phyloP scores from a whole-genome alignment of 2,329 filamentous ascomycete genomes.

The Ascochyta clinopodiicola region DNA sequence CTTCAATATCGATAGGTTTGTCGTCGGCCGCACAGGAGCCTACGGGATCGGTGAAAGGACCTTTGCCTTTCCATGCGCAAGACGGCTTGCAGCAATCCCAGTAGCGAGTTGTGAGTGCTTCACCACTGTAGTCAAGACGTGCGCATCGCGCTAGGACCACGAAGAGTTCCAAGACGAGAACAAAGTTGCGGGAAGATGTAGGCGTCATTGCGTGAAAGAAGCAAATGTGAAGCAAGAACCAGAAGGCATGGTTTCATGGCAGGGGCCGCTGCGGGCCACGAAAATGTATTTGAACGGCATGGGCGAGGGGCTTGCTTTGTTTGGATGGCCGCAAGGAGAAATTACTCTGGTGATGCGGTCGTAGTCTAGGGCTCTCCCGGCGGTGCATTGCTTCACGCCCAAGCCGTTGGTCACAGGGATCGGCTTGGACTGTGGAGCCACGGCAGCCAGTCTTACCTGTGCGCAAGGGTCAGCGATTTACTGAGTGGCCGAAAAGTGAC shows the following conservation, averaged over 20 bases:
- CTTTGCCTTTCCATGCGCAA: conserved; percentile 67
- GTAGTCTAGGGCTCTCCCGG: conserved; percentile 6
- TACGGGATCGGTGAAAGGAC: conserved; percentile 59
- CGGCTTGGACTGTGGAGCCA: conserved; percentile 40
- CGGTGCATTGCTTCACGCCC: conserved; percentile 31
- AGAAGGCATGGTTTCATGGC: conserved; percentile 43
- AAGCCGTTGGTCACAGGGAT: conserved; percentile 42
- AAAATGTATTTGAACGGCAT: conserved; percentile 43
- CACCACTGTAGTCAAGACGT: conserved; percentile 38
- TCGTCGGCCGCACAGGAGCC: conserved; percentile 63
- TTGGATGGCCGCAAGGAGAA: conserved; percentile 45
- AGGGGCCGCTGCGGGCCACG: conserved; percentile 36
- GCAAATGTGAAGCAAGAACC: conserved; percentile 37
- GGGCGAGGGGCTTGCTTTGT: conserved; percentile 33
- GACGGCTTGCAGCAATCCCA: conserved; percentile 75
- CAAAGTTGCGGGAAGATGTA: conserved; percentile 27
- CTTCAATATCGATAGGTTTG: conserved; percentile 58
- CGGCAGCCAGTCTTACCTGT: conserved; percentile 21
- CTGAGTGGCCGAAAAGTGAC: conserved; percentile 3
- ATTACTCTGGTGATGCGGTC: conserved; percentile 32
- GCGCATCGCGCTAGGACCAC: conserved; percentile 32
- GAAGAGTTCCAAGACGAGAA: conserved; percentile 17
- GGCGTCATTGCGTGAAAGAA: conserved; percentile 43
- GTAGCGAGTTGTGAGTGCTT: conserved; percentile 45
- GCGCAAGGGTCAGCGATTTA: neutral